Evolutionary conservation across 495 filamentous ascomycete genomes (phyloP).

Genomic region (Bacidia gigantensis): DNA sequence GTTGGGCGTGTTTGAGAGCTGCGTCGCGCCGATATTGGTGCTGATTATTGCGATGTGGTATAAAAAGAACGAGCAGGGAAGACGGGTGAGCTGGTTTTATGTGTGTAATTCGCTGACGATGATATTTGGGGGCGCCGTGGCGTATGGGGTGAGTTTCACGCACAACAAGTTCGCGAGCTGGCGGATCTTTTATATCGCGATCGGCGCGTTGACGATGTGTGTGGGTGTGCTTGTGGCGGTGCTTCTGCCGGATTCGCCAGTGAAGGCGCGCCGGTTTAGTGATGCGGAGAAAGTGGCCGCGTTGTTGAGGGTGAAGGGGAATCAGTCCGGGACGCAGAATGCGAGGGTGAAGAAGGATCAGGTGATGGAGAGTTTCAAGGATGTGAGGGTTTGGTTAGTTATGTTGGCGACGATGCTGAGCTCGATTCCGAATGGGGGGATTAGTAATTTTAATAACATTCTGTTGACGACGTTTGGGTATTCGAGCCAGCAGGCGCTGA

Average conservation of each 20-base stretch:
- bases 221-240: constrained; percentile 35
- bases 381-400: constrained; percentile 29
- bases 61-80: constrained; percentile 50
- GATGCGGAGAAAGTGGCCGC: constrained; percentile 37
- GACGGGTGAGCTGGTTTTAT: constrained; percentile 52
- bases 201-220: constrained; percentile 39
- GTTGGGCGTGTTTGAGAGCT: constrained; percentile 56
- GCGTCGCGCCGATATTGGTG: constrained; percentile 30
- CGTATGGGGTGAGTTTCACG: constrained; percentile 44
- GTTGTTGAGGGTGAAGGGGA: constrained; percentile 33
- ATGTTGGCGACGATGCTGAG: constrained; percentile 32
- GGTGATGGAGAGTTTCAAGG: constrained; percentile 29
- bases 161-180: constrained; percentile 32
- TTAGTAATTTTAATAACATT: constrained; percentile 36
- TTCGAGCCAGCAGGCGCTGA: constrained; percentile 19
- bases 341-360: constrained; percentile 23
- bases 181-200: constrained; percentile 47
- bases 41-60: constrained; percentile 63
- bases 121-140: constrained; percentile 39
- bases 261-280: constrained; percentile 35
- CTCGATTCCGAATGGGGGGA: constrained; percentile 37
- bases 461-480: constrained; percentile 34
- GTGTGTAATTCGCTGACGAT: constrained; percentile 19
- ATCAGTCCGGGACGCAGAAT: constrained; percentile 30
- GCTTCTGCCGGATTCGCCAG: constrained; percentile 37